These are phyloP conservation scores for Penicillium sp. DNA, from an alignment of 2,329 filamentous ascomycete species.

Conservation along the genomic window DNA sequence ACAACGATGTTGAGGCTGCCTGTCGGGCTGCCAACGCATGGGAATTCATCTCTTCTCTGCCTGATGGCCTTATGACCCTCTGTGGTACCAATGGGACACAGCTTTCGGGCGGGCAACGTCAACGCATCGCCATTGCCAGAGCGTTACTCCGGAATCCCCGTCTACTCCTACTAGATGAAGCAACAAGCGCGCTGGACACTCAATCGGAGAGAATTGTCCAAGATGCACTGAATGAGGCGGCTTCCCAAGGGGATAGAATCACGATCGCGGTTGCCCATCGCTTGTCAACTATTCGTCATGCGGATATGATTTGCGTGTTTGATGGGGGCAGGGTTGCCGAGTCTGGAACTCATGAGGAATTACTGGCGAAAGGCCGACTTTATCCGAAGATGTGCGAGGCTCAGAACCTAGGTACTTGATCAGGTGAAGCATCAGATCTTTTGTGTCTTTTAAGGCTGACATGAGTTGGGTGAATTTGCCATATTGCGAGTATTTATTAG, in stretches of 20 bases:
- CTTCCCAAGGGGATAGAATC: constrained; percentile 28
- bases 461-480: neutral
- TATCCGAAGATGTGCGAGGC: constrained; percentile 45
- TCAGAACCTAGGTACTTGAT: constrained; percentile 7
- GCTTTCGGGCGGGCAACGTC: constrained; percentile 46
- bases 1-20: constrained; percentile 33
- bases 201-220: constrained; percentile 86
- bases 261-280: constrained; percentile 32
- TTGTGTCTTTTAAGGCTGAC: neutral
- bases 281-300: constrained; percentile 40
- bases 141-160: constrained; percentile 61
- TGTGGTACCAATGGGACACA: constrained; percentile 5
- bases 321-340: constrained; percentile 44
- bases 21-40: constrained; percentile 48
- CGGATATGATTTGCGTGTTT: constrained; percentile 73
- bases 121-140: constrained; percentile 55
- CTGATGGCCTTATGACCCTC: constrained; percentile 34
- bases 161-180: constrained; percentile 84
- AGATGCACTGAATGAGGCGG: constrained; percentile 67
- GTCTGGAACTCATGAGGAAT: constrained; percentile 41
- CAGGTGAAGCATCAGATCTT: neutral
- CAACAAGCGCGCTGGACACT: constrained; percentile 83
- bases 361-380: constrained; percentile 36
- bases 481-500: neutral
- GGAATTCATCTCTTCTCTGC: constrained; percentile 52